Evolutionary conservation across 2,329 filamentous ascomycete genomes (phyloP), one percentile per base, ranked within the genome.

Genomic region (Trichoderma atroviride): DNA sequence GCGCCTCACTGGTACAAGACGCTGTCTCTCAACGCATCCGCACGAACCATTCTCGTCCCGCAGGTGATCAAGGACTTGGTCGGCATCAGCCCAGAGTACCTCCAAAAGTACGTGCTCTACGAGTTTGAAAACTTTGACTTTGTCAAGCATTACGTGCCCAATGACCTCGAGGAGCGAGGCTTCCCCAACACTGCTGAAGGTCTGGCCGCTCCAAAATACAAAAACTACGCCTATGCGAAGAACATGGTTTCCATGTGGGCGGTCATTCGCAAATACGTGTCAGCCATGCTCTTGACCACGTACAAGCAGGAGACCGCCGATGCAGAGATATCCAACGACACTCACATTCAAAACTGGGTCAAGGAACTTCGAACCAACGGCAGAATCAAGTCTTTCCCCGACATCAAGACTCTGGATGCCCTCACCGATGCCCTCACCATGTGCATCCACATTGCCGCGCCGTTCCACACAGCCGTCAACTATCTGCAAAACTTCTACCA

Each of bases 371-470:
- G 77, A 58, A 79, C 40, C 6, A 43, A 19, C 40, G 40, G 40
- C 7, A 43, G 40, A 1, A 43, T 85, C 72, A 74, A 77, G 47
- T 78, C 76, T 0, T 85, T 85, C 74, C 83, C 83, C 0, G 75
- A 71, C 2, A 80, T 85, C 70, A 75, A 74, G 33, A 82, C 82
- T 0, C 60, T 84, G 14, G 78, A 81, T 14, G 74, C 79, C 24
- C 77, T 86, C 0, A 75, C 79, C 50, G 81, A 86, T 72, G 82
- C 80, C 4, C 74, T 84, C 31, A 84, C 82, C 27, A 85, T 86
- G 84, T 83, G 82, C 75, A 85, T 86, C 70, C 83, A 86, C 74
- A 82, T 84, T 59, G 84, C 84, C 6, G 78, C 82, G 2, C 83
- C 84, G 0, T 82, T 83, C 71, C 83, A 86, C 74, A 85, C 79